Base-by-base conservation (phyloP, 768 basidiomycete genomes). In the Xerocomus brunneocitrinus region DNA sequence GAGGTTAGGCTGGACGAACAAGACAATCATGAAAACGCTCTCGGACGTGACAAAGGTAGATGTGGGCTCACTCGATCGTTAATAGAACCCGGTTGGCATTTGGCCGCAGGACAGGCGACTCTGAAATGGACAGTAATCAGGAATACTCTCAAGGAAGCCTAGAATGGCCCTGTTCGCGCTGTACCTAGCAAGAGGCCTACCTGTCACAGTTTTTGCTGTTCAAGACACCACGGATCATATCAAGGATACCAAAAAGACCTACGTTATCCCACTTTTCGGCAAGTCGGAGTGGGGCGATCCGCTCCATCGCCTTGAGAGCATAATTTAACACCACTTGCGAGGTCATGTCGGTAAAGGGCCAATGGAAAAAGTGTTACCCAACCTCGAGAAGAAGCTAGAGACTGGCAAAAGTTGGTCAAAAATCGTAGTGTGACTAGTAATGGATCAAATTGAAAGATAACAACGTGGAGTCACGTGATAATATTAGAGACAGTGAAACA, bases 201-300 rank as follows among this genome's bases (percentile, higher is more conserved):
- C 89, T 89, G 52, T 57, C 56, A 45, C 7, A 43, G 38, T 38
- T 28, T 8, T 13, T 24, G 19, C 47, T 27, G 30, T 62, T 31
- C 47, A 49, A 52, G 19, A 30, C 22, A 16, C n/a, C 41, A 58
- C 46, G 49, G 49, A 22, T 47, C 48, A 44, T 36, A 40, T 45
- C 12, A 13, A 53, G 34, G 36, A 49, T 31, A 41, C 16, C 40
- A 50, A 19, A 53, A 50, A 12, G 35, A 73, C 89, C 72, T 58
- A 97, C 94, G 71, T 98, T 98, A 64, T 98, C 95, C 93, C 95
- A 98, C 56, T 79, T 82, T 59, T 89, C 93, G 16, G 95, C 94
- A 8, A 97, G 77, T 35, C 81, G 76, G 22, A 92, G 77, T 3
- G 95, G 95, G 1, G 94, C 93, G 58, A 97, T 88, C 27, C 83